These are phyloP conservation scores for Pseudopyricularia javanii DNA, from an alignment of 2,329 filamentous ascomycete genomes.

Conservation along the genomic window DNA sequence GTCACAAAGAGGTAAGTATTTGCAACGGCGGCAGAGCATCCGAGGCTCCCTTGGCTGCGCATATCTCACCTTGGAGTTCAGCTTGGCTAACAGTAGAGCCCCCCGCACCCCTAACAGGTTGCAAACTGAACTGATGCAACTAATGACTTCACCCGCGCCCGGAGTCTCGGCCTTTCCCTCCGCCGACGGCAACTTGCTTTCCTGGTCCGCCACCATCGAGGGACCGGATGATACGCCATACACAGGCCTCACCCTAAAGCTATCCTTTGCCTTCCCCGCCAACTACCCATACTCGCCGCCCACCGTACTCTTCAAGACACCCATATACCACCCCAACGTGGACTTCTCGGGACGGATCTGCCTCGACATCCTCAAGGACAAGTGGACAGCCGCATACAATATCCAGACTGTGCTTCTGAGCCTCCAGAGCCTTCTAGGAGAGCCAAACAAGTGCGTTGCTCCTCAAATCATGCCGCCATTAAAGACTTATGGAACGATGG, in stretches of 20 bases:
- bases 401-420: slow-evolving; percentile 88
- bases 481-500: not conserved
- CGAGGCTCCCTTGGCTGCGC: not conserved
- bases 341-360: slow-evolving; percentile 97
- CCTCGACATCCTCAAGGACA: slow-evolving; percentile 95
- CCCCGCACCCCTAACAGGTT: slow-evolving; percentile 42
- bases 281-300: slow-evolving; percentile 92
- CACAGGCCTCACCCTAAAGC: slow-evolving; percentile 76
- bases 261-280: slow-evolving; percentile 77
- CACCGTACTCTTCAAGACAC: slow-evolving; percentile 91
- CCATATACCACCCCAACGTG: slow-evolving; percentile 97
- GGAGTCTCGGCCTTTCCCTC: slow-evolving; percentile 93
- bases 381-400: slow-evolving; percentile 97
- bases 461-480: not conserved
- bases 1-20: slow-evolving; percentile 59
- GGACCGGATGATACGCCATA: slow-evolving; percentile 90
- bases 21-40: not conserved
- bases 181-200: slow-evolving; percentile 76
- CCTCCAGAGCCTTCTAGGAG: slow-evolving; percentile 85
- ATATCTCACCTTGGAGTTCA: not conserved
- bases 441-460: slow-evolving; percentile 84
- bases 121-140: slow-evolving; percentile 94
- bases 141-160: slow-evolving; percentile 90
- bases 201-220: slow-evolving; percentile 88
- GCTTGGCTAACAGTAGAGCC: not conserved